Percentiles rank a stretch among this genome's conserved stretches.
phyloP scores from a whole-genome alignment of 768 basidiomycete genomes.

The Neoboletus magnificus region DNA sequence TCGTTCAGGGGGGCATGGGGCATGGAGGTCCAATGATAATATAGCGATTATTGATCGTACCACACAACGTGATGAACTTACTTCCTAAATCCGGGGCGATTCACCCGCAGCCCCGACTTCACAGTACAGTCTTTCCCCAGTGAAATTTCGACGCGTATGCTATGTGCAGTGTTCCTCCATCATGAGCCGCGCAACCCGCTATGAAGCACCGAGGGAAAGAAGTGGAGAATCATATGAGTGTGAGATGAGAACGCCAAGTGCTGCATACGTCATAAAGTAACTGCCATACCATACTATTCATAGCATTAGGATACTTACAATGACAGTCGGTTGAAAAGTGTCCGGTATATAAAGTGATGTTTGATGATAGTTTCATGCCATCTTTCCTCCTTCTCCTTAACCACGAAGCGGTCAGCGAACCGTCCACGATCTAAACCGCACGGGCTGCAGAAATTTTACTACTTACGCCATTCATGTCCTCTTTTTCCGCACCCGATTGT shows the following conservation, averaged over 20 bases:
- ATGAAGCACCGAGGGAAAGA: constrained; percentile 10
- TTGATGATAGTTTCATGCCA: not conserved
- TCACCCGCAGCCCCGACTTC: not conserved
- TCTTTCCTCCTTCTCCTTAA: not conserved
- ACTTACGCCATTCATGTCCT: constrained; percentile 8
- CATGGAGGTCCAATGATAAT: not conserved
- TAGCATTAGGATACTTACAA: not conserved
- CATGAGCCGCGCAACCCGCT: not conserved
- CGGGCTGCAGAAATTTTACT: not conserved
- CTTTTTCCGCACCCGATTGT: not conserved
- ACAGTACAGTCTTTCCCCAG: not conserved
- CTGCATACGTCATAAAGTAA: not conserved
- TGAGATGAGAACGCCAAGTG: constrained; percentile 1
- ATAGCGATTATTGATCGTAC: not conserved
- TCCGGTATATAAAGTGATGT: constrained; percentile 3
- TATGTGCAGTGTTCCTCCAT: not conserved
- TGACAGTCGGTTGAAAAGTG: not conserved
- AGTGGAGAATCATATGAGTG: not conserved
- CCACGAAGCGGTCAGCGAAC: constrained; percentile 1
- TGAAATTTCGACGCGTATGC: not conserved
- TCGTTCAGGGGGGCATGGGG: not conserved
- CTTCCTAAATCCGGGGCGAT: not conserved
- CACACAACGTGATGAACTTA: not conserved
- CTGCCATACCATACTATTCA: constrained; percentile 6
- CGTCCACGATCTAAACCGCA: not conserved